phyloP scores from a whole-genome alignment of 257 asterid species.

The Penstemon newberryi region DNA sequence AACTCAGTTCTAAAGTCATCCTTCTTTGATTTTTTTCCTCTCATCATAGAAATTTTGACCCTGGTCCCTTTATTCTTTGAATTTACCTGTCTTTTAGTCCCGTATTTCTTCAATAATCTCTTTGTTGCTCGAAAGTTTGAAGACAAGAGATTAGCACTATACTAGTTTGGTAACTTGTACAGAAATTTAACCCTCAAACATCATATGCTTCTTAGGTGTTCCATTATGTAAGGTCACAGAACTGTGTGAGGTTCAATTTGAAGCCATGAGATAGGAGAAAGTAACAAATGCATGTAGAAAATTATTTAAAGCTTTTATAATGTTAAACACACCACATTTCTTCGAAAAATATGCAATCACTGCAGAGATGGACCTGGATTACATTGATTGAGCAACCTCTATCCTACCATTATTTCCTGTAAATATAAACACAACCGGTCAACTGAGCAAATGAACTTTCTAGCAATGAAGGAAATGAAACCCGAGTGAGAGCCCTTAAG shows the following conservation, averaged over 20 bases:
- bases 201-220: constrained; percentile 3
- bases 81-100: not conserved
- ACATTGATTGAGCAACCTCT: not conserved
- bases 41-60: not conserved
- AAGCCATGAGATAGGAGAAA: constrained; percentile 1
- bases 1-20: not conserved
- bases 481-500: not conserved
- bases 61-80: constrained; percentile 4
- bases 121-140: not conserved
- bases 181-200: not conserved
- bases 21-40: not conserved
- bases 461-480: not conserved
- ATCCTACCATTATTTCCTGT: not conserved
- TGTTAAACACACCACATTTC: too few relatives aligned
- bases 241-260: not conserved
- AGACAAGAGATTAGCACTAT: not conserved
- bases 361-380: not conserved
- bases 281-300: not conserved
- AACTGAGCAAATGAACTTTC: not conserved
- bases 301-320: constrained; percentile 6
- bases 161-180: constrained; percentile 6
- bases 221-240: constrained; percentile 1
- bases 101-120: not conserved
- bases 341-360: not conserved
- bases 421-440: not conserved